These are phyloP conservation scores for Beauveria sp. DNA, from an alignment of 2,329 filamentous ascomycete species.

Conservation along the genomic window DNA sequence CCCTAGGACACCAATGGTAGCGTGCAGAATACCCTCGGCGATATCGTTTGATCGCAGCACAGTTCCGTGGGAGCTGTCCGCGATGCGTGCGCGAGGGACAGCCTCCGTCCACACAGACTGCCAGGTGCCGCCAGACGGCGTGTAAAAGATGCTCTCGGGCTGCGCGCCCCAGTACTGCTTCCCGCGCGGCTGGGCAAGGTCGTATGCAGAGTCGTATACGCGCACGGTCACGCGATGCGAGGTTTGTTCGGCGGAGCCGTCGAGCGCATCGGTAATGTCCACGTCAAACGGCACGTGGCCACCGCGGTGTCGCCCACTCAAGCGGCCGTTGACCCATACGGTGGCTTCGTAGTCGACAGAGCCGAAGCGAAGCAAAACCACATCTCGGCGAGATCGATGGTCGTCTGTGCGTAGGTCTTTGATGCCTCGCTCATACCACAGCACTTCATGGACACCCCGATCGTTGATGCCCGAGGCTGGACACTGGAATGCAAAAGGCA, in stretches of 20 bases:
- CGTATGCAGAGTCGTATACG: constrained; percentile 56
- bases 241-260: constrained; percentile 15
- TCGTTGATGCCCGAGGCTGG: constrained; percentile 46
- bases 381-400: too few species aligned
- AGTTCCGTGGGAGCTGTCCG: constrained; percentile 50
- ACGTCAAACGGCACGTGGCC: constrained; percentile 52
- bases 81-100: constrained; percentile 44
- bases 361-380: too few species aligned
- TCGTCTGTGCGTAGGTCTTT: constrained; percentile 41
- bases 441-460: constrained; percentile 47
- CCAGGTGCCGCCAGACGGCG: constrained; percentile 50
- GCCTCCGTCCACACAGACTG: constrained; percentile 50
- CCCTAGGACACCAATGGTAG: too few species aligned
- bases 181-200: constrained; percentile 56
- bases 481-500: constrained; percentile 60
- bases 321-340: constrained; percentile 47
- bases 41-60: constrained; percentile 49
- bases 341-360: constrained; percentile 49
- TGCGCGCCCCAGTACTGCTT: constrained; percentile 60
- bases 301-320: constrained; percentile 47
- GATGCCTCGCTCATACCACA: constrained; percentile 57
- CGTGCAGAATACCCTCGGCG: constrained; percentile 14
- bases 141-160: constrained; percentile 54
- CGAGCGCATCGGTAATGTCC: constrained; percentile 46
- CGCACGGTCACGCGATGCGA: constrained; percentile 40